A percentile compares a stretch with the other conserved stretches of the same genome.
These are phyloP conservation scores for Dactylellina cionopaga DNA, from an alignment of 2,329 filamentous ascomycete genomes.

Conservation along the genomic window DNA sequence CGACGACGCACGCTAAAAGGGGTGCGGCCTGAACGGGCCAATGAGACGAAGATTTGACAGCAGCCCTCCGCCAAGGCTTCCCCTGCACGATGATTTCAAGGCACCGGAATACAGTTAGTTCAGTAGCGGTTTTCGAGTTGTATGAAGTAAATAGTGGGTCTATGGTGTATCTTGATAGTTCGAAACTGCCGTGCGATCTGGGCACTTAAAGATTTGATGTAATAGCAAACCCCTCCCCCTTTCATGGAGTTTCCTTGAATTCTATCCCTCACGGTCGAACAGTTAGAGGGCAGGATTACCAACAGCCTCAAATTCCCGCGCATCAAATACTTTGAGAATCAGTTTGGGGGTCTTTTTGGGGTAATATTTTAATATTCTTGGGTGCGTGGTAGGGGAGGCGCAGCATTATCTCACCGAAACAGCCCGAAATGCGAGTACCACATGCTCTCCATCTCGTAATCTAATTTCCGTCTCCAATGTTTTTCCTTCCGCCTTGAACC, in stretches of 20 bases:
- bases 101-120: too few relatives aligned
- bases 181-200: constrained; percentile 39
- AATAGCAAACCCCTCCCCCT: neutral
- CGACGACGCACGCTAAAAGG: constrained; percentile 36
- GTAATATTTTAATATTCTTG: constrained; percentile 16
- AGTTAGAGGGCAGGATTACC: constrained; percentile 5
- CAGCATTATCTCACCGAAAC: constrained; percentile 53
- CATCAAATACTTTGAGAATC: too few relatives aligned
- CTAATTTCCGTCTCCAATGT: constrained; percentile 51
- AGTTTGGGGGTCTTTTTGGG: constrained; percentile 20
- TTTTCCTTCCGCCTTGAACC: constrained; percentile 7
- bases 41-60: constrained; percentile 7
- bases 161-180: neutral
- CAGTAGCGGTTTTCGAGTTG: constrained; percentile 12
- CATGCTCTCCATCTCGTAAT: constrained; percentile 31
- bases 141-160: constrained; percentile 7
- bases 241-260: constrained; percentile 4
- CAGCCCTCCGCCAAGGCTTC: constrained; percentile 23
- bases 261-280: neutral
- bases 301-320: constrained; percentile 49
- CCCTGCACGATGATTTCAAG: constrained; percentile 33
- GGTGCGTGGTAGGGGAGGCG: constrained; percentile 52
- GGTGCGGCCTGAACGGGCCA: constrained; percentile 20
- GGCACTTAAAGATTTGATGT: constrained; percentile 10
- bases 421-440: constrained; percentile 52